Conservation (phyloP, 2,329 filamentous ascomycete genomes). For the Paracoccidioides brasiliensis region DNA sequence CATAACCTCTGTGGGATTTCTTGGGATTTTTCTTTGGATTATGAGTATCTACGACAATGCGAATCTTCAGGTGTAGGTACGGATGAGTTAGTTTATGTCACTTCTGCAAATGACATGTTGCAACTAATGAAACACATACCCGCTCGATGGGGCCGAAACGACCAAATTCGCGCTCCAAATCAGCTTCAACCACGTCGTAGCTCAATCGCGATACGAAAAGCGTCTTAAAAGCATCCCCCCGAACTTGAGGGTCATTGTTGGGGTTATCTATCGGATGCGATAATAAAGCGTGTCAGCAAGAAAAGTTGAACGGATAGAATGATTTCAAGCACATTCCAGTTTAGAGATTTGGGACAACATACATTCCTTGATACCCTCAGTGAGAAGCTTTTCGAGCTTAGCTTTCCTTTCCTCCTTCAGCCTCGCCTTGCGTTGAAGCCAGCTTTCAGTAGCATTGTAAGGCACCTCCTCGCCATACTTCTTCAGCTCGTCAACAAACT, state of each 20-base stretch:
- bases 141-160: constrained; percentile 90
- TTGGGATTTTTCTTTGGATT: constrained; percentile 69
- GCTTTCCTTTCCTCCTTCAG: constrained; percentile 68
- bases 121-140: constrained; percentile 37
- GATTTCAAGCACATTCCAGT: constrained; percentile 2
- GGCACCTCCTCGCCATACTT: constrained; percentile 66
- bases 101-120: background rate
- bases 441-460: constrained; percentile 78
- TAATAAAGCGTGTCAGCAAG: constrained; percentile 1
- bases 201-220: constrained; percentile 82
- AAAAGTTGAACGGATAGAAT: background rate
- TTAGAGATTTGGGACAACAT: constrained; percentile 15
- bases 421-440: constrained; percentile 76
- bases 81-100: constrained; percentile 14
- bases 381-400: constrained; percentile 48
- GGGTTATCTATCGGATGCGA: constrained; percentile 53
- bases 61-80: constrained; percentile 47
- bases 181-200: constrained; percentile 78
- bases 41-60: constrained; percentile 68
- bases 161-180: constrained; percentile 85
- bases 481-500: constrained; percentile 59
- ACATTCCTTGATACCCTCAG: constrained; percentile 55
- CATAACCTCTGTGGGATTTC: constrained; percentile 78
- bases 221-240: constrained; percentile 89
- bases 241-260: constrained; percentile 69